Evolutionary conservation across 768 basidiomycete genomes (phyloP), one percentile per base, ranked within the genome.

Genomic region (Amanita subjunquillea): DNA sequence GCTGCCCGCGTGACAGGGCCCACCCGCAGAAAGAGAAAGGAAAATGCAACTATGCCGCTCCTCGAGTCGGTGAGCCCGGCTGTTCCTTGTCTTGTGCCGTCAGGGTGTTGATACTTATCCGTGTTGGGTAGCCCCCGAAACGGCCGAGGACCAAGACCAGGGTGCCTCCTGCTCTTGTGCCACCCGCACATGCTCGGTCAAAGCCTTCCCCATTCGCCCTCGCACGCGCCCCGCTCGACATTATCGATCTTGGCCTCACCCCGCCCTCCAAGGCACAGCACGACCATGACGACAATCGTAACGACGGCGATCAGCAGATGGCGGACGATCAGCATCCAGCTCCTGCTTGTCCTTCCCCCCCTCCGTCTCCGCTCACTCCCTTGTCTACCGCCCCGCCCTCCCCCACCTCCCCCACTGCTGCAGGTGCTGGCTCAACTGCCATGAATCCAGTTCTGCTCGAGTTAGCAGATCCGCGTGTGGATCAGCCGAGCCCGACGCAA

Each of bases 161-260:
- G 6, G 43, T 34, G 12, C 8, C 43, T 20, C 36, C 30, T 27
- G 23, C 29, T 12, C 50, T 17, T 15, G 23, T 20, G 17, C 15
- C 43, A 3, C 37, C 51, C 2, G 25, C 20, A 22, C 29, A 22
- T n/a, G 22, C 9, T 9, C 20, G 30, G 40, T 30, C 50, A 13
- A 29, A 41, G 43, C 7, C 51, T 25, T 3, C 51, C 2, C 36
- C 51, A 20, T 53, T 44, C 22, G 51, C 51, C 23, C 46, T 53
- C 27, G 25, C 34, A 2, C 43, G 51, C 20, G 43, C 43, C 0
- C 43, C 43, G 1, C 51, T 53, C 23, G 51, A 53, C 25, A 45
- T 46, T 7, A 53, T 53, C 51, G 51, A 53, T 53, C 42, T 53
- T 6, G 51, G 51, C 38, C 43, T 42, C 4, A n/a, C 43, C 2